Base-by-base conservation (phyloP, 2,329 filamentous ascomycete genomes). In the Ceratocystis papillata region DNA sequence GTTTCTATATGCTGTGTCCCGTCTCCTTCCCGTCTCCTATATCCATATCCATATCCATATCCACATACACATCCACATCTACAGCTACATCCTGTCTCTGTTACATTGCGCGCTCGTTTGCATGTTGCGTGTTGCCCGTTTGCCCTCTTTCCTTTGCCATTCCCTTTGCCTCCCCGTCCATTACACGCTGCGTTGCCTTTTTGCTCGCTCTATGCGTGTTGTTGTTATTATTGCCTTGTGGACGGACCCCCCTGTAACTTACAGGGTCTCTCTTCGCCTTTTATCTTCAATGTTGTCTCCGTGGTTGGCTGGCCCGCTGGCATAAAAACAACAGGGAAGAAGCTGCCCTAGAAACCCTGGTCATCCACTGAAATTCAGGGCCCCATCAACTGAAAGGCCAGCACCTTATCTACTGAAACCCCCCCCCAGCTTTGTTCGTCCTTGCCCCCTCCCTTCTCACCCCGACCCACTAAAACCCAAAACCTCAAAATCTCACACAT, bases 401-500 rank as follows among this genome's bases (percentile, higher is more conserved):
- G n/a, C n/a, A 3, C n/a, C 48, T 28, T 1, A 53, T 15, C 48
- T 20, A 28, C 48, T 53, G 20, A 50, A 53, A 53, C 46, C 5
- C 46, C 20, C 12, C 6, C 48, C 48, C 5, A 4, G 46, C 48
- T 28, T 5, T 41, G 37, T 12, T 41, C 37, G 10, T 41, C 48
- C n/a, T 5, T 12, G 8, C 7, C 48, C 17, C 48, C n/a, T 22
- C 48, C 48, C 17, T 12, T 25, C 48, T 12, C 48, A 10, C 20
- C 20, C 48, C 48, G 20, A 53, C 60, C 55, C 55, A 59, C 55
- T 59, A 37, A 59, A 57, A 59, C 55, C 7, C 48, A 37, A 53
- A 12, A 22, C 48, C 48, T 25, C 48, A 25, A 25, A n/a, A n/a
- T 53, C 17, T 59, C 55, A 59, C 55, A 59, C 25, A 59, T 25